Percentiles rank a stretch among this genome's conserved stretches.
Conservation (phyloP, 2,329 filamentous ascomycete species). For the Talaromyces funiculosus region DNA sequence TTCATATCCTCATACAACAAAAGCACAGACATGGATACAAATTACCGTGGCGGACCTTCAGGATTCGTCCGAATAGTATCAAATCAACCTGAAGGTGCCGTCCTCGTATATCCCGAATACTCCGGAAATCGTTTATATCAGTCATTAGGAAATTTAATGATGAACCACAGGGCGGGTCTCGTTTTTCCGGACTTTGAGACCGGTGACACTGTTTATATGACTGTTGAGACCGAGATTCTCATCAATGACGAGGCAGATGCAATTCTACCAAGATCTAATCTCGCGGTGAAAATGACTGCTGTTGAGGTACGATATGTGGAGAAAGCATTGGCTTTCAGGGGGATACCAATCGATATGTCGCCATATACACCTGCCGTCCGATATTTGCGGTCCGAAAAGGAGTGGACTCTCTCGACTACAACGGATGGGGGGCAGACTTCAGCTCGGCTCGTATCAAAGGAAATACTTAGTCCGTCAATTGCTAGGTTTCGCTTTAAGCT, state of each 20-base stretch:
- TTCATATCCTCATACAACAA: conserved; percentile 67
- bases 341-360: conserved; percentile 53
- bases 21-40: conserved; percentile 69
- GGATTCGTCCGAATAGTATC: conserved; percentile 68
- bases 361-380: conserved; percentile 76
- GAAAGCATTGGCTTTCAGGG: conserved; percentile 63
- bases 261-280: conserved; percentile 62
- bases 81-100: conserved; percentile 43
- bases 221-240: conserved; percentile 63
- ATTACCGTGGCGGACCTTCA: conserved; percentile 67
- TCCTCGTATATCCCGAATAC: conserved; percentile 74
- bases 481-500: conserved; percentile 59
- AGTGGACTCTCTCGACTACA: conserved; percentile 14
- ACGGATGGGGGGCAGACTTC: conserved; percentile 23
- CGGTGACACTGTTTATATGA: conserved; percentile 68
- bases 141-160: conserved; percentile 68
- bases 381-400: conserved; percentile 56
- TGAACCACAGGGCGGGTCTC: conserved; percentile 62
- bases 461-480: conserved; percentile 60
- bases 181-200: conserved; percentile 69
- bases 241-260: conserved; percentile 57
- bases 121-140: conserved; percentile 82
- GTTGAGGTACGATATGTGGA: conserved; percentile 57
- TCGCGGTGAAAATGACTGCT: conserved; percentile 65
- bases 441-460: conserved; percentile 56